These are phyloP conservation scores for Lentinula detonsa DNA, from an alignment of 768 basidiomycete genomes.

Conservation along the genomic window DNA sequence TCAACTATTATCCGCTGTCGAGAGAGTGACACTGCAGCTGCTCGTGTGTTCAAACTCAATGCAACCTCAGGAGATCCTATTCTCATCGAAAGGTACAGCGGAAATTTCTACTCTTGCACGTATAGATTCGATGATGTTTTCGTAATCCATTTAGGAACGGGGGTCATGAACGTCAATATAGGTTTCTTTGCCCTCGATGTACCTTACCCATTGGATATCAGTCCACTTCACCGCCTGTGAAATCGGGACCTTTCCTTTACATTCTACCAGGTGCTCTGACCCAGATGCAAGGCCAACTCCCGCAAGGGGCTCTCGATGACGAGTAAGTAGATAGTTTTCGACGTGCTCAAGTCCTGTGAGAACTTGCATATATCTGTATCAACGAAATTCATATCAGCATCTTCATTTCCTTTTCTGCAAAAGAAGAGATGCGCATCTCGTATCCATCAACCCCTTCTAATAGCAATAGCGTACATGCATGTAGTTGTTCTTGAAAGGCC, in stretches of 20 bases:
- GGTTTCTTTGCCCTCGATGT: constrained; percentile 66
- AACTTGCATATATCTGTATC: no score
- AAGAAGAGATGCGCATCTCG: no score
- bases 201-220: constrained; percentile 73
- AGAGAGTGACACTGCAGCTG: constrained; percentile 48
- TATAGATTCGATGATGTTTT: not conserved
- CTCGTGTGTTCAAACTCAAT: constrained; percentile 84
- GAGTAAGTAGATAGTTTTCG: constrained; percentile 23
- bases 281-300: constrained; percentile 84
- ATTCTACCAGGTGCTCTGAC: constrained; percentile 78
- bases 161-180: constrained; percentile 72
- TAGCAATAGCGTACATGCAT: no score
- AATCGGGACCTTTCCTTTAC: constrained; percentile 75
- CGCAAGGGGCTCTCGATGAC: constrained; percentile 74
- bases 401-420: not conserved
- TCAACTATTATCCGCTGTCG: constrained; percentile 76
- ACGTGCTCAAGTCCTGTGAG: not conserved
- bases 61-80: constrained; percentile 63
- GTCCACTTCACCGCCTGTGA: constrained; percentile 66
- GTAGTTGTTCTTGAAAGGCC: not conserved
- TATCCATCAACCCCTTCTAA: not conserved
- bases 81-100: constrained; percentile 68
- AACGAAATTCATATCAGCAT: no score
- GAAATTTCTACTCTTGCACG: not conserved
- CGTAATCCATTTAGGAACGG: constrained; percentile 34